Evolutionary conservation across 1,284 basidiomycete genomes (phyloP), one percentile per base, ranked within the genome.

Genomic region (Rhodofomes roseus): DNA sequence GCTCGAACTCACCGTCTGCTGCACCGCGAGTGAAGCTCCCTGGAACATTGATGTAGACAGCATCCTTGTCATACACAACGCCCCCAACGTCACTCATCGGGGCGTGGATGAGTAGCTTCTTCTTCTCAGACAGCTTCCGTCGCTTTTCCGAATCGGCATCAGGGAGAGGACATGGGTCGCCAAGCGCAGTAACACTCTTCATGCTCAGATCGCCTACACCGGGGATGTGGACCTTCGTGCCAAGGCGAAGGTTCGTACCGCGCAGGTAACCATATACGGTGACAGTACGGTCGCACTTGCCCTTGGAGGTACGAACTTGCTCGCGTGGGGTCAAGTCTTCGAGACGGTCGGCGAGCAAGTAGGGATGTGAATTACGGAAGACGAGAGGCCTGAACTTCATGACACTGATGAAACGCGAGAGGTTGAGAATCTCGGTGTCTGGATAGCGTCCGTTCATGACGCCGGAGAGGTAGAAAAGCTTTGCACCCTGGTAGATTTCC

Each of bases 61-160:
- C 95, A 70, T 99, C 97, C 74, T 98, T 98, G 79, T 99, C 97
- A 71, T 97, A 98, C 77, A 94, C 89, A 62, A 99, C 87, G 8
- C 96, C 97, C 22, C 96, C 96, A 1, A 98, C 91, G 70, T 98
- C 96, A 72, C 93, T 96, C 96, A 99, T 98, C 1, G 97, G 97
- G 7, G 97, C 97, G 74, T 99, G 95, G 7, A 98, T 89, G 4
- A 98, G 78, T 29, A 92, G 71, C 73, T 94, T 97, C 72, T 92
- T 93, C 80, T 97, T 97, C 74, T 99, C 96, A 66, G 92, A 96
- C 71, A 99, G 80, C 73, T 93, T 95, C 56, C 97, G 77, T 61
- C 93, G 78, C 77, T 96, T 96, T 78, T 99, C 97, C 60, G 92
- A 93, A 58, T 97, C 93, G 0, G 86, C 84, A 31, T 95, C 94